Base-by-base conservation (phyloP, 2,329 filamentous ascomycete species). In the Rachicladosporium sp. region DNA sequence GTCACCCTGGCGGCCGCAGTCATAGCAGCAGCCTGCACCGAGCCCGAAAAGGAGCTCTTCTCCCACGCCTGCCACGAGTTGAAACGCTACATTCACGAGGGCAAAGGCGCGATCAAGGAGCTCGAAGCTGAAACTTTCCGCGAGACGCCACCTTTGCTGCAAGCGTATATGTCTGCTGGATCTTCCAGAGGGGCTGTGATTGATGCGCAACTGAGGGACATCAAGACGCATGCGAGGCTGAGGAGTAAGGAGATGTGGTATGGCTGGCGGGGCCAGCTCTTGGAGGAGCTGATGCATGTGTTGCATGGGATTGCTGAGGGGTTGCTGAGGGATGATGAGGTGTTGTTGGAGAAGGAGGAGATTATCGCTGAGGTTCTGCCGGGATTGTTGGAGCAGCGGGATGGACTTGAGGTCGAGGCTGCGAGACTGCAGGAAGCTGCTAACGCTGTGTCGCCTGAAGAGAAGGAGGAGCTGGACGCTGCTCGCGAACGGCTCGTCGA, bases 231-330 rank as follows among this genome's bases (percentile, higher is more conserved):
- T 58, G 86, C 89, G 10, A 76, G 91, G 19, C 71, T 95, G 10
- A 69, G 88, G 37, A 95, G 89, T 65, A 95, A 95, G 58, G 86
- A 85, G 42, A 88, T 91, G 68, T 98, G 91, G 91, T 98, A 98
- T 58, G 82, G 89, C 54, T 98, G 91, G 91, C 80, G 91, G 31
- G 89, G 84, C 71, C 89, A 91, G 53, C 72, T 96, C 15, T 78
- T 83, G 23, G 72, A 87, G 41, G 82, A 85, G 11, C 71, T 98
- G 30, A 87, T 82, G 55, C 79, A 86, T 50, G 88, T 84, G 3
- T 73, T 96, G 3, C 61, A 82, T 40, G 78, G 74, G 44, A 91
- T 88, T 42, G 69, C 76, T 1, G 74, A 82, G 41, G 85, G 80
- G 12, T 85, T 98, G 76, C 73, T 76, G 35, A 65, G 67, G 1